phyloP scores from a whole-genome alignment of 2,329 filamentous ascomycete genomes.

The Gliomastix tumulicola region DNA sequence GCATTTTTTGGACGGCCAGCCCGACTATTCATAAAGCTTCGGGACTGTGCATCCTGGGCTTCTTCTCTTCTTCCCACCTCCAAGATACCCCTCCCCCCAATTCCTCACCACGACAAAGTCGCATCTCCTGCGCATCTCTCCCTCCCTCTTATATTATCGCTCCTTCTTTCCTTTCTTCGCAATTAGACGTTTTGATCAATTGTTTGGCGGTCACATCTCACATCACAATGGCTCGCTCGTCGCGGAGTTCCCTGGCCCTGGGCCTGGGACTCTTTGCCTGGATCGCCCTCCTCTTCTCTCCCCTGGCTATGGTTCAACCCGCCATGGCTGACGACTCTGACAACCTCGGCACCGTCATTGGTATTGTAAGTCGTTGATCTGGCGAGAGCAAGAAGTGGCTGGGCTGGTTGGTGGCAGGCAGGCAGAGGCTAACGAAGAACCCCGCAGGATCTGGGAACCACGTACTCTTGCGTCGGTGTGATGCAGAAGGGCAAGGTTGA shows the following conservation, averaged over 20 bases:
- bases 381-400: no score
- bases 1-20: constrained; percentile 26
- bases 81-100: constrained; percentile 19
- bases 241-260: constrained; percentile 64
- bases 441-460: constrained; percentile 72
- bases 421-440: no score
- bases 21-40: constrained; percentile 31
- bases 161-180: constrained; percentile 11
- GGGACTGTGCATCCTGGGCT: no score
- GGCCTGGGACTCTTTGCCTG: constrained; percentile 88
- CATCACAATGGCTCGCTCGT: constrained; percentile 48
- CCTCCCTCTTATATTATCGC: no score
- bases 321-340: constrained; percentile 70
- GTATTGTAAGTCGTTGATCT: constrained; percentile 80
- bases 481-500: constrained; percentile 95
- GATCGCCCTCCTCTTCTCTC: constrained; percentile 81
- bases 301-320: constrained; percentile 76
- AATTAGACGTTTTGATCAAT: no score
- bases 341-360: constrained; percentile 82
- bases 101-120: no score
- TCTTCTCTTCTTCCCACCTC: constrained; percentile 17
- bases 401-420: no score
- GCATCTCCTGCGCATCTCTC: no score
- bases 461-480: constrained; percentile 84
- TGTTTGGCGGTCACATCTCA: constrained; percentile 4